Percentiles rank a stretch among this genome's conserved stretches.
Conservation (phyloP, 768 basidiomycete genomes). For the Lactifluus hygrophoroides region DNA sequence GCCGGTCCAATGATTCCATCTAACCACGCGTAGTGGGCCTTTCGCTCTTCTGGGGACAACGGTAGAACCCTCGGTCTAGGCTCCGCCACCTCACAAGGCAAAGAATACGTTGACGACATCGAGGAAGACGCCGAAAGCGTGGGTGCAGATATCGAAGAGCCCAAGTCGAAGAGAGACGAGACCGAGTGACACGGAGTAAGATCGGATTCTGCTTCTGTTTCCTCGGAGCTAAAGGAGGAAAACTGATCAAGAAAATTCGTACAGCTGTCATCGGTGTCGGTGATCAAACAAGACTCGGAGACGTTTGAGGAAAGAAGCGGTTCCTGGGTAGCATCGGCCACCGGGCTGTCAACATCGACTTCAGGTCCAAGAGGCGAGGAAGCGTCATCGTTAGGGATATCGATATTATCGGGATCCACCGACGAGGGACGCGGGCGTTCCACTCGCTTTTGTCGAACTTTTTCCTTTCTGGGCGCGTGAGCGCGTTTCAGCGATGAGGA, state of each 20-base stretch:
- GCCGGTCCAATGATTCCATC: constrained; percentile 40
- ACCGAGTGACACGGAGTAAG: constrained; percentile 4
- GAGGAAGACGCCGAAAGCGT: constrained; percentile 9
- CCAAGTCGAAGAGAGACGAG: constrained; percentile 21
- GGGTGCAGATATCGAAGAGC: constrained; percentile 1
- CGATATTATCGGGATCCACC: background rate
- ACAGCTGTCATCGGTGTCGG: constrained; percentile 4
- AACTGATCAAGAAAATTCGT: constrained; percentile 4
- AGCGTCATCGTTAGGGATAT: background rate
- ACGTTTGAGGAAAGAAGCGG: background rate
- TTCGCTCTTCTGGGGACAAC: constrained; percentile 33
- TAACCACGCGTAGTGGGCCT: constrained; percentile 43
- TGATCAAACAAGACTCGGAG: background rate
- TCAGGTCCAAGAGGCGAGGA: constrained; percentile 1
- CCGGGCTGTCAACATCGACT: background rate
- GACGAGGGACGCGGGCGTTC: background rate
- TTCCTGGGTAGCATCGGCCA: background rate
- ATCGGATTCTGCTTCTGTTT: background rate
- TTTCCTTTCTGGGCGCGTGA: constrained; percentile 8
- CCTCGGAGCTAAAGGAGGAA: background rate
- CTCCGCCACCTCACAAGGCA: constrained; percentile 11
- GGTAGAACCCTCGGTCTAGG: background rate
- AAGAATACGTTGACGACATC: constrained; percentile 2
- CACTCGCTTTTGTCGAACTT: background rate
- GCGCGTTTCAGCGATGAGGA: constrained; percentile 2